phyloP scores from a whole-genome alignment of 441 rosid genomes.

The Erodium trifolium region DNA sequence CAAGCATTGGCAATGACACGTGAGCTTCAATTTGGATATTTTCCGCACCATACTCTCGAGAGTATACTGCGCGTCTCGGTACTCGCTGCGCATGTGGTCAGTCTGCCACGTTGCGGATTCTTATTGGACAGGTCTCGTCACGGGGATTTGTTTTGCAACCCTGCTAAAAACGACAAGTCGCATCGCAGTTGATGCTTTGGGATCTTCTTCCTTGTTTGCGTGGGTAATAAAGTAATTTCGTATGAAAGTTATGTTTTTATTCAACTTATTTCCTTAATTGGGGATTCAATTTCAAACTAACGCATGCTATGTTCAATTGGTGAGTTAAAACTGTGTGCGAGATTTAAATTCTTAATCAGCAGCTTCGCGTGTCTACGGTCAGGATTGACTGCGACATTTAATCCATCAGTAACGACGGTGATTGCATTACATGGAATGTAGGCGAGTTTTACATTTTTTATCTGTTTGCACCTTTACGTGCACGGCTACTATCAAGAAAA shows the following conservation, averaged over 20 bases:
- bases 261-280: background rate
- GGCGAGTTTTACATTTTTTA: no score
- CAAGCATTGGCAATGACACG: conserved; percentile 25
- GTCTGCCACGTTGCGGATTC: conserved; percentile 25
- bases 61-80: background rate
- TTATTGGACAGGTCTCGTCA: conserved; percentile 40
- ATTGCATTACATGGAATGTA: no score
- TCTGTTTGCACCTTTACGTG: no score
- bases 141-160: background rate
- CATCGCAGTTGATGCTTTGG: background rate
- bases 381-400: no score
- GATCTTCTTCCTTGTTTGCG: conserved; percentile 11
- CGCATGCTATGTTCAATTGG: background rate
- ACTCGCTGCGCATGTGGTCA: conserved; percentile 26
- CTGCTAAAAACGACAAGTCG: background rate
- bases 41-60: conserved; percentile 10
- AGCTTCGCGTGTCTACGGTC: no score
- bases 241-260: background rate
- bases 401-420: no score
- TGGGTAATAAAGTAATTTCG: background rate
- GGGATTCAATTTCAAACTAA: background rate
- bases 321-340: no score
- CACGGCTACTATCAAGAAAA: no score
- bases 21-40: conserved; percentile 1
- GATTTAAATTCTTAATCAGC: no score